Evolutionary conservation across 2,329 filamentous ascomycete genomes (phyloP).

Genomic region (Fusarium sp.): DNA sequence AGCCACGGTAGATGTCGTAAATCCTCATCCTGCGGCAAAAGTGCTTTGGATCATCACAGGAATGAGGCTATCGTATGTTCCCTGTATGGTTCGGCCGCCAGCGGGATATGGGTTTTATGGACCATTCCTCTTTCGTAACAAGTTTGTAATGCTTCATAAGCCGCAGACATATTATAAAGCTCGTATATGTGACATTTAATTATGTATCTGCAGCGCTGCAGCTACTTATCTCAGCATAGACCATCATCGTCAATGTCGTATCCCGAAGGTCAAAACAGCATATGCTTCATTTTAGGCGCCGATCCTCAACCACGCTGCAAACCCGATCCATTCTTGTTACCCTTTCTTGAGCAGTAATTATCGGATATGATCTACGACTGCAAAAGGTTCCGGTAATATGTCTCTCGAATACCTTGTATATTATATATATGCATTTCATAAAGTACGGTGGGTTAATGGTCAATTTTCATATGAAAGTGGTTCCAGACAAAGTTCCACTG

Average conservation of each 20-base stretch:
- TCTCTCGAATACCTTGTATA: rapidly evolving
- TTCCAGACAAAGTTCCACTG: neutral
- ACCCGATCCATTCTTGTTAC: neutral
- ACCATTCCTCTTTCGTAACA: neutral
- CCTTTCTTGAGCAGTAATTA: neutral
- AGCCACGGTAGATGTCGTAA: neutral
- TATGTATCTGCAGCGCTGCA: neutral
- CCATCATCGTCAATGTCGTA: neutral
- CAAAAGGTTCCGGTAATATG: rapidly evolving
- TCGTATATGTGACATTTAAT: neutral
- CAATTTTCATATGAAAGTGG: neutral
- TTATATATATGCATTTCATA: neutral
- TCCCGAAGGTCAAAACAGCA: neutral
- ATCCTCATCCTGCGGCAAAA: neutral
- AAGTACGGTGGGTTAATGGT: too few species aligned
- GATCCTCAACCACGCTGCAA: neutral
- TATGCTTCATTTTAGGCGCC: neutral
- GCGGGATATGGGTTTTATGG: neutral
- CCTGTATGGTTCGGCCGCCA: neutral
- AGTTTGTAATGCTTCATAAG: neutral
- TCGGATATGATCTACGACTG: rapidly evolving
- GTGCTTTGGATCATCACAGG: neutral
- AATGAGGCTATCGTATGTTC: neutral
- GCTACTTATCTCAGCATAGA: neutral
- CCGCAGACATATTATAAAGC: neutral